A percentile compares a stretch with the other conserved stretches of the same genome.
phyloP scores from a whole-genome alignment of 1,139 yeast genomes.

The Trichomonascaceae sp. region DNA sequence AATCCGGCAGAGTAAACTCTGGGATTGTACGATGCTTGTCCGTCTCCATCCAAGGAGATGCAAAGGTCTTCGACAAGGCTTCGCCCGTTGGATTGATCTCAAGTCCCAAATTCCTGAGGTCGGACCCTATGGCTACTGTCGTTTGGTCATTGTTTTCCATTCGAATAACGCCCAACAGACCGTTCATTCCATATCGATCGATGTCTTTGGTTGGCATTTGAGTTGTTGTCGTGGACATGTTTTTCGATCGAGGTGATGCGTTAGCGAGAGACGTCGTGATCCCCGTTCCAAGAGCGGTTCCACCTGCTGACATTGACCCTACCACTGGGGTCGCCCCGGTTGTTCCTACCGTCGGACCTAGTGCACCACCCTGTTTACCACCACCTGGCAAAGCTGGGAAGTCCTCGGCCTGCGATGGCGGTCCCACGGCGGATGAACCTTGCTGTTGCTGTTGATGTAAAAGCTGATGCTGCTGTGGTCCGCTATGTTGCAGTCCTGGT shows the following conservation, averaged over 20 bases:
- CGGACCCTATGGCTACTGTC: constrained; percentile 73
- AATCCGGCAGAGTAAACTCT: constrained; percentile 44
- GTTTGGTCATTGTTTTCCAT: constrained; percentile 57
- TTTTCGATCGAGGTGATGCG: too few relatives aligned
- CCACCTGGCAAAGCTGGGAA: constrained; percentile 16
- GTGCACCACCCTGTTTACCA: constrained; percentile 2
- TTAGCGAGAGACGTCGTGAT: not conserved
- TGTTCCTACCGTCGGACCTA: constrained; percentile 2
- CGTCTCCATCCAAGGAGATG: constrained; percentile 93
- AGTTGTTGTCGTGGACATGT: too few relatives aligned
- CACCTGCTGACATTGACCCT: not conserved
- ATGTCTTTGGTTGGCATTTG: constrained; percentile 7
- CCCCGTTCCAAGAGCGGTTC: not conserved
- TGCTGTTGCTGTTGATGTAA: too few relatives aligned
- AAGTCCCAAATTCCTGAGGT: constrained; percentile 60
- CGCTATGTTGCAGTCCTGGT: constrained; percentile 7
- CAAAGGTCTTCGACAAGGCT: constrained; percentile 54
- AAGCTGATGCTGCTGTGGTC: too few relatives aligned
- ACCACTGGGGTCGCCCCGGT: not conserved
- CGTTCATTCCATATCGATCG: constrained; percentile 55
- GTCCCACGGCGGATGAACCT: constrained; percentile 1
- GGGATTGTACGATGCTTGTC: constrained; percentile 90
- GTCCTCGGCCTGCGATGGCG: constrained; percentile 7
- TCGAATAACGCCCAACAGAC: constrained; percentile 52
- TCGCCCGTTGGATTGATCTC: constrained; percentile 37